Evolutionary conservation across 192 early-diverging fungal genomes (phyloP).

Genomic region (Gryganskiella cystojenkinii): DNA sequence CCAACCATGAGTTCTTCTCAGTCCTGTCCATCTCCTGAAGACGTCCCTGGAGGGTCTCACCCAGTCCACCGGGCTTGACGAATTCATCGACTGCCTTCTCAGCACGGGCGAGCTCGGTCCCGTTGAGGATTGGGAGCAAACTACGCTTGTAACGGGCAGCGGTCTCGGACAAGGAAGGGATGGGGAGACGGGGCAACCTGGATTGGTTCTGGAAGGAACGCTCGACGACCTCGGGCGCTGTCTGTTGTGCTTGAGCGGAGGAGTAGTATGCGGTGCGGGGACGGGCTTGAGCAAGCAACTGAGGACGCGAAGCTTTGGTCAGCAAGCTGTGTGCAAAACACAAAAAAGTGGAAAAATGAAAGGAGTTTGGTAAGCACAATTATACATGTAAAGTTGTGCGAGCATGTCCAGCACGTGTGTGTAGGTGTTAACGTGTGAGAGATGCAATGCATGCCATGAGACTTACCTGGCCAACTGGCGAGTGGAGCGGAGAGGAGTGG

Average conservation of each 20-base stretch:
- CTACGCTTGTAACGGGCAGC: slow-evolving; percentile 81
- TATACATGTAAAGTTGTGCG: too few relatives aligned
- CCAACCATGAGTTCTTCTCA: slow-evolving; percentile 88
- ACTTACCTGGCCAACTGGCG: neutral
- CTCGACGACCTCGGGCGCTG: slow-evolving; percentile 1
- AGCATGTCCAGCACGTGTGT: too few relatives aligned
- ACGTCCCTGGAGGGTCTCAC: slow-evolving; percentile 78
- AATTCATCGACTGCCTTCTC: slow-evolving; percentile 79
- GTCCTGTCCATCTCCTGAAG: slow-evolving; percentile 74
- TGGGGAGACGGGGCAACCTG: slow-evolving; percentile 82
- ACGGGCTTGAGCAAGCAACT: slow-evolving; percentile 11
- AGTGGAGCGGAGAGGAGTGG: neutral
- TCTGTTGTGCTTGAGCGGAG: slow-evolving; percentile 13
- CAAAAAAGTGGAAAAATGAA: neutral
- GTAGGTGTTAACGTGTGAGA: slow-evolving; percentile 10
- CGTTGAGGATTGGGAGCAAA: slow-evolving; percentile 72
- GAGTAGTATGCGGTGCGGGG: slow-evolving; percentile 10
- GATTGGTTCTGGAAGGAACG: slow-evolving; percentile 76
- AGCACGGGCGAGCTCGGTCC: slow-evolving; percentile 67
- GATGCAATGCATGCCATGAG: neutral
- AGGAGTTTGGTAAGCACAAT: too few relatives aligned
- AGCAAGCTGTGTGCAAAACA: slow-evolving; percentile 11
- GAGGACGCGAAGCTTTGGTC: slow-evolving; percentile 14
- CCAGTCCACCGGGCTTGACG: slow-evolving; percentile 71
- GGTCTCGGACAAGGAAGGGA: slow-evolving; percentile 85